Evolutionary conservation across 2,329 filamentous ascomycete species (phyloP).

Genomic region (Botrytis sinoallii): DNA sequence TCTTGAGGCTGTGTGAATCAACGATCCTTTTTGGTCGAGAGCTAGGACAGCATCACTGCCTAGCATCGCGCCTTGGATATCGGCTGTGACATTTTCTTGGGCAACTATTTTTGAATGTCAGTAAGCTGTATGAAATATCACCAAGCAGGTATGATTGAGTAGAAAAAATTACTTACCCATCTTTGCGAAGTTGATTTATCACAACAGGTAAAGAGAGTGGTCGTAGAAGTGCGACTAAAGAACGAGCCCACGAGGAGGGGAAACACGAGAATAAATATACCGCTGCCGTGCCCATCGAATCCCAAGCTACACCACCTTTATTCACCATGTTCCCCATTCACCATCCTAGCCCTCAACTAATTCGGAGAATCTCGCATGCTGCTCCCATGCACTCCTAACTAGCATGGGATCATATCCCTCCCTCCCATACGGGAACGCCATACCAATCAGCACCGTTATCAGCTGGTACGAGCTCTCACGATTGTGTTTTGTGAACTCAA

Average conservation of each 20-base stretch:
- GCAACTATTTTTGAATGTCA: conserved; percentile 8
- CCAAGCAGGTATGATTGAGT: neutral
- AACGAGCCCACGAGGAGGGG: neutral
- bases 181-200: conserved; percentile 10
- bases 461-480: conserved; percentile 12
- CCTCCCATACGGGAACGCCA: conserved; percentile 10
- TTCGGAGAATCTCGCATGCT: conserved; percentile 12
- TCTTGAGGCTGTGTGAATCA: conserved; percentile 23
- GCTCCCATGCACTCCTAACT: conserved; percentile 5
- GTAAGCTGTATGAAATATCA: neutral
- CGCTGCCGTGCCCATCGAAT: neutral
- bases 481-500: conserved; percentile 2
- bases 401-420: conserved; percentile 11
- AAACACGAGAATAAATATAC: conserved; percentile 20
- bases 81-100: conserved; percentile 23
- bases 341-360: neutral
- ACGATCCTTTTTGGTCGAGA: conserved; percentile 24
- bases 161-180: conserved; percentile 15
- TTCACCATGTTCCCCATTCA: conserved; percentile 1
- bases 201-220: conserved; percentile 12
- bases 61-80: conserved; percentile 18
- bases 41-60: conserved; percentile 22
- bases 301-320: neutral
- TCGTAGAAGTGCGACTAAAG: conserved; percentile 16
- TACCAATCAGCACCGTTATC: conserved; percentile 16